Evolutionary conservation across 345 rosid species (phyloP), one percentile per base, ranked within the genome.

Genomic region (Ceriops tagal): DNA sequence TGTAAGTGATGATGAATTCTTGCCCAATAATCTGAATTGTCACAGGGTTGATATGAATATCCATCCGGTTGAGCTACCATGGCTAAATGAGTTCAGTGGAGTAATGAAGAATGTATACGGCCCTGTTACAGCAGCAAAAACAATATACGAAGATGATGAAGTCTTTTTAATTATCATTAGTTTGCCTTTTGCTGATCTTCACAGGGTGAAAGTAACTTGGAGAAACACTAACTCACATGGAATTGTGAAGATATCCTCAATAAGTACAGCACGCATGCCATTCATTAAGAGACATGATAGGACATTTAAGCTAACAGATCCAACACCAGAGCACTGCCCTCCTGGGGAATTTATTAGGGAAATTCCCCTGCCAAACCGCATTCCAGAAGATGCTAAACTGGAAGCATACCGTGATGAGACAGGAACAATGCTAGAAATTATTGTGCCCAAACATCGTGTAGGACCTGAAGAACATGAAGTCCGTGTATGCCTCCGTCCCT

Each of bases 381-480:
- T 92, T 69, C 96, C 96, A 28, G 97, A 92, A 74, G 96, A 89
- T 69, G 97, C 97, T 27, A 78, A 83, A 71, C 84, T 92, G 53
- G 96, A 92, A 79, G 97, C 97, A 67, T 89, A 83, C 75, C 62
- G 81, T 0, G 92, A 92, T 11, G 90, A 83, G 71, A 85, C 87
- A 0, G 97, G 96, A 28, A 86, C 93, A 2, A 74, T 79, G 75
- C 88, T 92, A 26, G 97, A 92, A 80, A 80, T 92, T 46, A 75
- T 89, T 32, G 92, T 92, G 68, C 97, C 97, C 21, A 92, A 92
- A 82, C 83, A 78, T 79, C 86, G 87, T 9, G 62, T 60, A 35
- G 97, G 97, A 71, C 96, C 90, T 43, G 97, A 89, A 83, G 97
- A 92, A 83, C 97, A 92, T 56, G 97, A 92, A 76, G 97, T 92